These are phyloP conservation scores for Citrullus mucosospermus DNA, from an alignment of 306 rosid species.

Conservation along the genomic window DNA sequence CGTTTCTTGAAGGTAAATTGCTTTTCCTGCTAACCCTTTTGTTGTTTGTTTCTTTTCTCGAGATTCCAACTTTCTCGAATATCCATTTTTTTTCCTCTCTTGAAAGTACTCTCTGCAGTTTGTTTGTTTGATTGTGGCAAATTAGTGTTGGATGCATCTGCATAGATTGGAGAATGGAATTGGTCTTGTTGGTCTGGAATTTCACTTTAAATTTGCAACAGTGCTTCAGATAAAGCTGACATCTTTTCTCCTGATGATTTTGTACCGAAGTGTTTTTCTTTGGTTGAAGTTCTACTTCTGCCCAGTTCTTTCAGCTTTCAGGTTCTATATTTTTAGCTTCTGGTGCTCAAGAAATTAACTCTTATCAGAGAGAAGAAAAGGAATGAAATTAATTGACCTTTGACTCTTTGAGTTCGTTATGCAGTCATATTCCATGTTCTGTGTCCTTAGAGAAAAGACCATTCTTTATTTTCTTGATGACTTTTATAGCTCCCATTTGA, in stretches of 20 bases:
- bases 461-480: not conserved
- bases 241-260: not conserved
- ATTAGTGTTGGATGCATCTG: not conserved
- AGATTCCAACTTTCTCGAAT: conserved; percentile 1
- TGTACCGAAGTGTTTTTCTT: not conserved
- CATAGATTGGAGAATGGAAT: not conserved
- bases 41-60: not conserved
- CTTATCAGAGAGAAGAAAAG: not conserved
- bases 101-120: not conserved
- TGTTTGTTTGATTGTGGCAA: not conserved
- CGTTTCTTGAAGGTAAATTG: conserved; percentile 85
- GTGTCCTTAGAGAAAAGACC: not conserved
- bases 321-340: not conserved
- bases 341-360: not conserved
- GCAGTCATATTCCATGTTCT: not conserved
- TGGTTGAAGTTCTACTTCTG: not conserved
- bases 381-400: not conserved
- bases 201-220: not conserved
- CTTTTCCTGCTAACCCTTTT: not conserved
- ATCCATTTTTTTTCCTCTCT: not conserved
- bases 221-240: not conserved
- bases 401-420: not conserved
- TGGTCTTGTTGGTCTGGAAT: not conserved
- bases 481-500: not conserved
- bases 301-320: not conserved